Conservation (phyloP, 108 stramenopile genomes). For the Schizochytrium sp. region DNA sequence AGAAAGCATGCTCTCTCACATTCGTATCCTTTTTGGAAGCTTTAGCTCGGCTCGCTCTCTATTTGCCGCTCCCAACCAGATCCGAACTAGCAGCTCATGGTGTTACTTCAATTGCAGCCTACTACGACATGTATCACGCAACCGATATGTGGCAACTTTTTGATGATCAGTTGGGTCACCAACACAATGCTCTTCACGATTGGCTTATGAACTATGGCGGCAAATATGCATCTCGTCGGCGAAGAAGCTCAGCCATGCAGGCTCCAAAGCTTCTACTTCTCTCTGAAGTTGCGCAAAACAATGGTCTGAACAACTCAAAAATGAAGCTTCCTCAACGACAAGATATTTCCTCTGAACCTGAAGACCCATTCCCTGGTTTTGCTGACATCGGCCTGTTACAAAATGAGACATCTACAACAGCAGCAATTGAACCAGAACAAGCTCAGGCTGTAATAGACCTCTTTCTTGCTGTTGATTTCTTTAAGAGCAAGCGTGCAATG, state of each 20-base stretch:
- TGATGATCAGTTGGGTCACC: neutral
- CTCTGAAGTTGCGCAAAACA: neutral
- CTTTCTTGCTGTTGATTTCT: constrained; percentile 10
- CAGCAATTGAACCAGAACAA: neutral
- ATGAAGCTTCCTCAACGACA: too few relatives aligned
- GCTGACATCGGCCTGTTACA: neutral
- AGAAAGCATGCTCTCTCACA: constrained; percentile 40
- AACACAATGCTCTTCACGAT: neutral
- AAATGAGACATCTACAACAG: neutral
- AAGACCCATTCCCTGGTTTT: neutral
- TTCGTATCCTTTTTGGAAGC: constrained; percentile 60
- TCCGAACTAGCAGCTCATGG: neutral
- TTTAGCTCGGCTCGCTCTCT: constrained; percentile 19
- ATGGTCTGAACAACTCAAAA: too few relatives aligned
- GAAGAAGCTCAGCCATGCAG: neutral
- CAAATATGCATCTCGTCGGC: neutral
- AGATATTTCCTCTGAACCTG: neutral
- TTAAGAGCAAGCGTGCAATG: neutral
- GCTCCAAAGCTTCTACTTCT: neutral
- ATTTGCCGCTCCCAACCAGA: constrained; percentile 12
- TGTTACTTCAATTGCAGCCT: constrained; percentile 11
- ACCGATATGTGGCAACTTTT: neutral
- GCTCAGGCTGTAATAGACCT: constrained; percentile 31
- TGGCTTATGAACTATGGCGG: constrained; percentile 38
- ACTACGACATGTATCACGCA: constrained; percentile 31